These are phyloP conservation scores for Nigrograna mackinnonii DNA, from an alignment of 2,329 filamentous ascomycete genomes.

Conservation along the genomic window DNA sequence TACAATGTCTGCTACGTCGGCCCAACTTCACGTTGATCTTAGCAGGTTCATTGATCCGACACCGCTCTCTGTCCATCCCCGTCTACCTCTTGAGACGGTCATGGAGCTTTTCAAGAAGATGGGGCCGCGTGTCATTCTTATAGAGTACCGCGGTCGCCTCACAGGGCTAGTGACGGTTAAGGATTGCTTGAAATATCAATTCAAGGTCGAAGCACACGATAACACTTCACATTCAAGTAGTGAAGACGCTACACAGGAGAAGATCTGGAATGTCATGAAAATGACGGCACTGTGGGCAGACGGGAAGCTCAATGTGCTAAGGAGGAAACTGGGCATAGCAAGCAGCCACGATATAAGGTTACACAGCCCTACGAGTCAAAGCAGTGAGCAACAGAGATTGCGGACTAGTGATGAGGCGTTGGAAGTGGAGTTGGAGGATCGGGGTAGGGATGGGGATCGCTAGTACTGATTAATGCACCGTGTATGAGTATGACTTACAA, in stretches of 20 bases:
- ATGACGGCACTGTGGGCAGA: conserved; percentile 21
- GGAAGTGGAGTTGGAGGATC: conserved; percentile 26
- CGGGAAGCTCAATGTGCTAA: conserved; percentile 16
- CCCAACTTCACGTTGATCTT: conserved; percentile 71
- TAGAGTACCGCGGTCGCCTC: conserved; percentile 85
- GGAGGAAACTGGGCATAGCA: conserved; percentile 15
- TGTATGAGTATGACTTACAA: no score
- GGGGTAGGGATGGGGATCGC: conserved; percentile 10
- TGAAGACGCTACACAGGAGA: conserved; percentile 35
- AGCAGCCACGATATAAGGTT: conserved; percentile 27
- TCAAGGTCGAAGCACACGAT: conserved; percentile 89
- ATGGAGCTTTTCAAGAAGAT: conserved; percentile 99
- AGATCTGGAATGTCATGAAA: conserved; percentile 23
- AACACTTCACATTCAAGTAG: conserved; percentile 50
- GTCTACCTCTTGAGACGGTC: conserved; percentile 89
- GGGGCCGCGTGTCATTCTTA: conserved; percentile 87
- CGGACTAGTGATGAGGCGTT: conserved; percentile 5
- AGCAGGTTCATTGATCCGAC: conserved; percentile 86
- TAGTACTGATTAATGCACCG: no score
- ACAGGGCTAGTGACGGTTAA: conserved; percentile 92
- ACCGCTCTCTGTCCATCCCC: conserved; percentile 87
- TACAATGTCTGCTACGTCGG: conserved; percentile 59
- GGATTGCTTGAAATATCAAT: conserved; percentile 95
- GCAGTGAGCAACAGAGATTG: conserved; percentile 9
- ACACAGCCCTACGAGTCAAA: conserved; percentile 20